Conservation (phyloP, 164 flowering plant genomes). For the Pachysandra terminalis region DNA sequence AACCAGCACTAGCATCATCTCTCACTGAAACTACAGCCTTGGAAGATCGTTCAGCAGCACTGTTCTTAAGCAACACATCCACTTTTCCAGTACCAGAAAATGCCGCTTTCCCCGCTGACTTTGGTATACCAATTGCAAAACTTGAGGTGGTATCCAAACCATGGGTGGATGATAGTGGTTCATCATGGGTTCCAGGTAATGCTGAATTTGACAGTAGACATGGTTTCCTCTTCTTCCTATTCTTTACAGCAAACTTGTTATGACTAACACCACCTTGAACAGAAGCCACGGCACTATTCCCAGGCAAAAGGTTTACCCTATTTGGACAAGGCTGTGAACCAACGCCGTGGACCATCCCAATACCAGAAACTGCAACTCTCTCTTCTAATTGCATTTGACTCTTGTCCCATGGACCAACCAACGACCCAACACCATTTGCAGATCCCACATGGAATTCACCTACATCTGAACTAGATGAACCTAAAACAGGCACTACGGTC, state of each 20-base stretch:
- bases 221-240: conserved; percentile 32
- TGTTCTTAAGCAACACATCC: too few relatives aligned
- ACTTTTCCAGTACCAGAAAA: too few relatives aligned
- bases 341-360: neutral
- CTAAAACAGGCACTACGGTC: conserved; percentile 1
- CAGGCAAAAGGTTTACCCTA: neutral
- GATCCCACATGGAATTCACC: neutral
- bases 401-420: conserved; percentile 14
- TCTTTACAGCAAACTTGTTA: conserved; percentile 9
- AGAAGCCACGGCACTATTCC: conserved; percentile 8
- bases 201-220: conserved; percentile 3
- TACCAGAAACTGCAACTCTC: conserved; percentile 17
- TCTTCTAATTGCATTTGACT: conserved; percentile 11
- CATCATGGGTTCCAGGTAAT: conserved; percentile 12
- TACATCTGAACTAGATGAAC: neutral
- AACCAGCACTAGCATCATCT: too few relatives aligned
- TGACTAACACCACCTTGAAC: conserved; percentile 7
- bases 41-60: too few relatives aligned
- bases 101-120: too few relatives aligned
- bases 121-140: too few relatives aligned
- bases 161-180: conserved; percentile 7
- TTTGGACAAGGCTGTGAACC: conserved; percentile 10
- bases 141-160: conserved; percentile 3
- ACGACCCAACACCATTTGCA: neutral
- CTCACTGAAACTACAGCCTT: too few relatives aligned